Conservation (phyloP, 2,329 filamentous ascomycete genomes). For the Ophiocordyceps unilateralis region DNA sequence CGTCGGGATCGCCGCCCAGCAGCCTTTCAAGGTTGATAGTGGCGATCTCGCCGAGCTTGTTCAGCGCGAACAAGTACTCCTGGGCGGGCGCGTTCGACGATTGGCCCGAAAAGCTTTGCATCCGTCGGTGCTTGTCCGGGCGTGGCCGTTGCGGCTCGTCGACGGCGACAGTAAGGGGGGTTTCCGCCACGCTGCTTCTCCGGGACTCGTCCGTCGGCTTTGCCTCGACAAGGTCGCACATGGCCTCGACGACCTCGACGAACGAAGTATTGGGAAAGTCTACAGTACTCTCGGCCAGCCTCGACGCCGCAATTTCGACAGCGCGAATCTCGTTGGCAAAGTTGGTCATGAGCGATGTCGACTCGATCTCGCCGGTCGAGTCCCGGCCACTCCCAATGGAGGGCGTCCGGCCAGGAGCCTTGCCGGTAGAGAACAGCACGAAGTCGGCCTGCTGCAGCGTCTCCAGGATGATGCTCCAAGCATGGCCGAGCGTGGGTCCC, state of each 20-base stretch:
- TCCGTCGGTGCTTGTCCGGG: constrained; percentile 23
- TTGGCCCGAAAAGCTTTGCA: constrained; percentile 29
- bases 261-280: constrained; percentile 81
- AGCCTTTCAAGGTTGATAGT: constrained; percentile 62
- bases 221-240: constrained; percentile 51
- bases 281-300: constrained; percentile 78
- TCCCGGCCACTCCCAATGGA: constrained; percentile 28
- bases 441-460: constrained; percentile 87
- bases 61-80: constrained; percentile 49
- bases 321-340: constrained; percentile 70
- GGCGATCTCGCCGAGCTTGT: constrained; percentile 57
- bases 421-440: constrained; percentile 52
- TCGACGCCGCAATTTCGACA: constrained; percentile 71
- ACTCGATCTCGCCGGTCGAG: constrained; percentile 29
- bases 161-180: constrained; percentile 5
- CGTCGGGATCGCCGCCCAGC: constrained; percentile 43
- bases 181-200: constrained; percentile 3
- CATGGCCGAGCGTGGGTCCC: constrained; percentile 66
- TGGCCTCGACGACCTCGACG: constrained; percentile 54
- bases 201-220: constrained; percentile 9
- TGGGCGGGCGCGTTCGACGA: constrained; percentile 33
- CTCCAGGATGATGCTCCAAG: constrained; percentile 84
- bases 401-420: constrained; percentile 32
- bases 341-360: constrained; percentile 38
- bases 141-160: constrained; percentile 17